Conservation (phyloP, 2,329 filamentous ascomycete species). For the Atkinsonella texensis region DNA sequence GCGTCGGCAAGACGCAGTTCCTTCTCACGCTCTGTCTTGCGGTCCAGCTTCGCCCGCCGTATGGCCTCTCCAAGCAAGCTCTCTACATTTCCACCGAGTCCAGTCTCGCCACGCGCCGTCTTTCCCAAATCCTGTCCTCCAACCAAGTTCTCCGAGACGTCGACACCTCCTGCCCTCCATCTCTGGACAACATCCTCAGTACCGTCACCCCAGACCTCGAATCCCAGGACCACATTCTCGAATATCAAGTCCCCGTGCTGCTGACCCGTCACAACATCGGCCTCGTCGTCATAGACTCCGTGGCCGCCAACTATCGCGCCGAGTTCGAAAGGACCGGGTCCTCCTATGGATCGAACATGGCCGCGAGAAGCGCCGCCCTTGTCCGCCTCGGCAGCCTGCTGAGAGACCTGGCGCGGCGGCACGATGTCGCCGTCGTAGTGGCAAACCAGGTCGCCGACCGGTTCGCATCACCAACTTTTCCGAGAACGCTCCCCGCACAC, state of each 20-base stretch:
- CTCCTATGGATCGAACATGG: slow-evolving; percentile 45
- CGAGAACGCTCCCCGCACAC: neutral
- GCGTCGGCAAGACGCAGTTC: slow-evolving; percentile 90
- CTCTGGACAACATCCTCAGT: slow-evolving; percentile 65
- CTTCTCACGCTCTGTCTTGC: slow-evolving; percentile 75
- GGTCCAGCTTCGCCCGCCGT: slow-evolving; percentile 65
- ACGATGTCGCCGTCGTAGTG: slow-evolving; percentile 75
- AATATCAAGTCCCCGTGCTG: slow-evolving; percentile 82
- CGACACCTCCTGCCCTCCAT: slow-evolving; percentile 31
- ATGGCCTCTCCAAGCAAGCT: slow-evolving; percentile 59
- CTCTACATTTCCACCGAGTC: slow-evolving; percentile 94
- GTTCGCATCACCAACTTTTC: slow-evolving; percentile 34
- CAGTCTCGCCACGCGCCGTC: slow-evolving; percentile 66
- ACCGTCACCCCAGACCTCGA: slow-evolving; percentile 83
- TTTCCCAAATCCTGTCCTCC: slow-evolving; percentile 62
- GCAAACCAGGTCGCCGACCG: slow-evolving; percentile 94
- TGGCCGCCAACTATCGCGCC: slow-evolving; percentile 90
- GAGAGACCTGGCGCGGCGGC: slow-evolving; percentile 58
- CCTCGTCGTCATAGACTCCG: slow-evolving; percentile 76
- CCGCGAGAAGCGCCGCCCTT: slow-evolving; percentile 64
- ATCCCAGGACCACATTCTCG: slow-evolving; percentile 87
- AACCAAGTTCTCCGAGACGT: slow-evolving; percentile 46
- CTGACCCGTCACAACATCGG: slow-evolving; percentile 65
- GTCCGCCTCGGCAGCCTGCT: slow-evolving; percentile 65
- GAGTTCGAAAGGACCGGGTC: slow-evolving; percentile 59